Conservation (phyloP, 75 land plant genomes). For the Pseudotsuga menziesii region DNA sequence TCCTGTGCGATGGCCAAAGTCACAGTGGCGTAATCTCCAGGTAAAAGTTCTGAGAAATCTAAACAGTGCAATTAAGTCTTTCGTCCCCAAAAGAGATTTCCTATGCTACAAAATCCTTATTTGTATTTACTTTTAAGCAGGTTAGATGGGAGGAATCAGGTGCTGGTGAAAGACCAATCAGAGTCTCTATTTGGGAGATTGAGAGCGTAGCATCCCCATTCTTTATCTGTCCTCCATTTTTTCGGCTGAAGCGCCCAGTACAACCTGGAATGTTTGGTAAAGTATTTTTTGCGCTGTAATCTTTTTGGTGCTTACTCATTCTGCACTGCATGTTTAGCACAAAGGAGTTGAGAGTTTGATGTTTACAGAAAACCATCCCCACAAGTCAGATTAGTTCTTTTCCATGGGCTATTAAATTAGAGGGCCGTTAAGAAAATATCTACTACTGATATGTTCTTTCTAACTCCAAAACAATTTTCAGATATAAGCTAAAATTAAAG, state of each 20-base stretch:
- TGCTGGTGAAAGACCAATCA: conserved; percentile 71
- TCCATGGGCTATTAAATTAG: too few relatives aligned
- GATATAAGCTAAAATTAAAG: neutral
- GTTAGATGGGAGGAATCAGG: conserved; percentile 99
- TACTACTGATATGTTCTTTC: neutral
- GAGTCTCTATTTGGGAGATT: conserved; percentile 96
- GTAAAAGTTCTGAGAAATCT: conserved; percentile 16
- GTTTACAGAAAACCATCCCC: neutral
- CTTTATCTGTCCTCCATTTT: conserved; percentile 69
- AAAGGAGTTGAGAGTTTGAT: too few relatives aligned
- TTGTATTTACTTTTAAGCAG: conserved; percentile 26
- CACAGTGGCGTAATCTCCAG: conserved; percentile 83
- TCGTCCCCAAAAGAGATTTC: neutral
- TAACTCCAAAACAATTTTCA: neutral
- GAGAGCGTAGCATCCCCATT: conserved; percentile 92
- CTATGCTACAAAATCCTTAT: neutral
- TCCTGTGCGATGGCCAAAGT: conserved; percentile 75
- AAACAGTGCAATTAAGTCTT: neutral
- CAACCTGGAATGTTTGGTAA: conserved; percentile 44
- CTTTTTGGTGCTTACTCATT: neutral
- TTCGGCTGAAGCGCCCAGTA: conserved; percentile 64
- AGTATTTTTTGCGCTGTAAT: neutral
- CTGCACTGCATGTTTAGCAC: neutral
- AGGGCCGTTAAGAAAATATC: neutral
- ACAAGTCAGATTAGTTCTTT: neutral